phyloP scores from a whole-genome alignment of 495 filamentous ascomycete genomes.

The Darksidea phi region DNA sequence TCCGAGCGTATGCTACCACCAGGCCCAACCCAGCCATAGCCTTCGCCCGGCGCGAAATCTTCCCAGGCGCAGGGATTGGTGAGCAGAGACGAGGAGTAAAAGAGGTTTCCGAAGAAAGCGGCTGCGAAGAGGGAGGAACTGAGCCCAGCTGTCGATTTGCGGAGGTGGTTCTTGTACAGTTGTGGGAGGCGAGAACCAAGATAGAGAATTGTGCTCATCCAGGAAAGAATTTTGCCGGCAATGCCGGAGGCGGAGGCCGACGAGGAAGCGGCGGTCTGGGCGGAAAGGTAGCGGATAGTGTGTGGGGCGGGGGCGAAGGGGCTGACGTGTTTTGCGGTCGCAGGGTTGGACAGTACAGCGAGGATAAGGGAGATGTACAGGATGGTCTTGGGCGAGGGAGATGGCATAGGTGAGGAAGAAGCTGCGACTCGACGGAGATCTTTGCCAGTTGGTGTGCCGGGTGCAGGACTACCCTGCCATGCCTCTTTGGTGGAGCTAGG shows the following conservation, averaged over 20 bases:
- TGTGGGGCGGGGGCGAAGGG: conserved; percentile 40
- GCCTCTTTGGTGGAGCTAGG: conserved; percentile 22
- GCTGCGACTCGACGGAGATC: conserved; percentile 19
- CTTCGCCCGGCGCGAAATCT: conserved; percentile 61
- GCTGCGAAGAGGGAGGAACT: conserved; percentile 67
- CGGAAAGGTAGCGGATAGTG: conserved; percentile 35
- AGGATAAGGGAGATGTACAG: conserved; percentile 42
- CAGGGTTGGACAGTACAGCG: conserved; percentile 34
- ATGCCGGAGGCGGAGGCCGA: conserved; percentile 46
- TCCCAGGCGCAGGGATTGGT: conserved; percentile 69
- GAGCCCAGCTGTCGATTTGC: conserved; percentile 69
- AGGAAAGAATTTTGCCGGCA: conserved; percentile 60
- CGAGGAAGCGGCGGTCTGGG: conserved; percentile 22
- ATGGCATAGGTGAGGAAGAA: conserved; percentile 24
- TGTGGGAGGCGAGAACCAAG: conserved; percentile 70
- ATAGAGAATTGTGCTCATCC: conserved; percentile 66
- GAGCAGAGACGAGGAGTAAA: conserved; percentile 66
- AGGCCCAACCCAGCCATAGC: conserved; percentile 61
- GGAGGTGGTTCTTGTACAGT: conserved; percentile 64
- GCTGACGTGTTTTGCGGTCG: conserved; percentile 17
- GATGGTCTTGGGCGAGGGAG: conserved; percentile 36
- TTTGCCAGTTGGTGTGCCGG: conserved; percentile 16
- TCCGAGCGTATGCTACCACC: conserved; percentile 57
- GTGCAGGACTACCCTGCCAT: not conserved
- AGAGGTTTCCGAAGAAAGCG: conserved; percentile 70